A percentile compares a stretch with the other conserved stretches of the same genome.
Conservation (phyloP, 192 early-diverging fungal genomes). For the Linderina pennispora region DNA sequence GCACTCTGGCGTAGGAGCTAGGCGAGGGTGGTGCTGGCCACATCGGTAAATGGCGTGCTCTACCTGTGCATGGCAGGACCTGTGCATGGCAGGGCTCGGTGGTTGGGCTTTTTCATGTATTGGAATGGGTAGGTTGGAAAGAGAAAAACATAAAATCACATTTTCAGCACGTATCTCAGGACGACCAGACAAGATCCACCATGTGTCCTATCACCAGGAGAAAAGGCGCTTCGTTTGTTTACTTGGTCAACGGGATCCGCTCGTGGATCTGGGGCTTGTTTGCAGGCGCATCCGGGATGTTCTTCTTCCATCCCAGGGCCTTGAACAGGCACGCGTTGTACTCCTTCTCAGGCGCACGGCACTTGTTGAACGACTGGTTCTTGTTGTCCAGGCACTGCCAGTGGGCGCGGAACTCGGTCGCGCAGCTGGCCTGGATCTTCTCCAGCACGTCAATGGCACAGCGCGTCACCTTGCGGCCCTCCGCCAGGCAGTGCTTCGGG, state of each 20-base stretch:
- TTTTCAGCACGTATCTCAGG: too few species aligned
- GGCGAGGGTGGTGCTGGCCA: too few species aligned
- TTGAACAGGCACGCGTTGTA: constrained; percentile 89
- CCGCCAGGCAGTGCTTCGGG: constrained; percentile 86
- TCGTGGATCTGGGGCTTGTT: constrained; percentile 40
- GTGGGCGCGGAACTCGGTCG: constrained; percentile 77
- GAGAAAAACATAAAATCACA: too few species aligned
- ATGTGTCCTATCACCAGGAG: too few species aligned
- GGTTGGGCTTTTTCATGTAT: too few species aligned
- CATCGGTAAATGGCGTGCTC: too few species aligned
- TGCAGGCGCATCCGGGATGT: constrained; percentile 55
- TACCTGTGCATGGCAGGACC: too few species aligned
- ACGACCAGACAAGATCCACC: too few species aligned
- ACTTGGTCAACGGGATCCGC: constrained; percentile 16
- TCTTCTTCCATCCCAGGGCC: constrained; percentile 71
- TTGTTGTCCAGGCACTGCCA: constrained; percentile 90
- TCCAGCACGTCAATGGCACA: constrained; percentile 83
- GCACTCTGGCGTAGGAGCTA: too few species aligned
- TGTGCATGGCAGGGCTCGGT: too few species aligned
- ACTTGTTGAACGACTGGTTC: constrained; percentile 81
- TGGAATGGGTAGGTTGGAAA: too few species aligned
- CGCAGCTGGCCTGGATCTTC: constrained; percentile 88
- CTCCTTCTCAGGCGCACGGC: constrained; percentile 67
- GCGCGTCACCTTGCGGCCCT: constrained; percentile 93
- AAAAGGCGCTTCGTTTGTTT: too few species aligned